phyloP scores from a whole-genome alignment of 1,139 yeast species.

The Blastobotrys indianensis region DNA sequence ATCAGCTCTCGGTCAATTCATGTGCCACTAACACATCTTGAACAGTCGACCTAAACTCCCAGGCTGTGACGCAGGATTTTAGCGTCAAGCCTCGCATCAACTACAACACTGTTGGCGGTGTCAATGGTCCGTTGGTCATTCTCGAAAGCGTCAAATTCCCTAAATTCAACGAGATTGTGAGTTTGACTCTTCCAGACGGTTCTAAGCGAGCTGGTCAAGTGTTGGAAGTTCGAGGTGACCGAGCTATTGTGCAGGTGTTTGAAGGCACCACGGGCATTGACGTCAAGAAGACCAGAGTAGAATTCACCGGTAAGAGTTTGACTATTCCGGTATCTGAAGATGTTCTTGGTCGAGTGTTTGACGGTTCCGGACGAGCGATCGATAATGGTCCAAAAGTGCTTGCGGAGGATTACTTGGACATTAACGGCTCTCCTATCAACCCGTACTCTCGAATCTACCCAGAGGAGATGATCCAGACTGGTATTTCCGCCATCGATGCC shows the following conservation, averaged over 20 bases:
- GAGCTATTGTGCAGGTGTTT: slow-evolving; percentile 97
- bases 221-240: slow-evolving; percentile 91
- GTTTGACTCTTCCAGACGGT: slow-evolving; percentile 94
- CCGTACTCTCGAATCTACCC: slow-evolving; percentile 98
- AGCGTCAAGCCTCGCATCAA: slow-evolving; percentile 82
- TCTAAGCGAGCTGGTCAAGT: slow-evolving; percentile 94
- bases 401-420: slow-evolving; percentile 97
- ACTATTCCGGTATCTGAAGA: slow-evolving; percentile 95
- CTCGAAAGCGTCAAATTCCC: slow-evolving; percentile 96
- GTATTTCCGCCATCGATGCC: slow-evolving; percentile 96
- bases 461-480: slow-evolving; percentile 99
- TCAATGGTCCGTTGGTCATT: slow-evolving; percentile 96
- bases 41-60: slow-evolving; percentile 20
- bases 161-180: slow-evolving; percentile 92
- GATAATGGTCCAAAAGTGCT: slow-evolving; percentile 97
- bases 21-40: neutral
- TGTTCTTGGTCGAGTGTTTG: slow-evolving; percentile 94
- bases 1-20: neutral
- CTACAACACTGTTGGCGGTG: slow-evolving; percentile 96
- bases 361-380: slow-evolving; percentile 98
- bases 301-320: slow-evolving; percentile 91
- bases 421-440: slow-evolving; percentile 97
- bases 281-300: slow-evolving; percentile 94
- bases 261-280: slow-evolving; percentile 98
- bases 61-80: slow-evolving; percentile 88